These are phyloP conservation scores for Populus pruinosa DNA, from an alignment of 345 rosid genomes.

Conservation along the genomic window DNA sequence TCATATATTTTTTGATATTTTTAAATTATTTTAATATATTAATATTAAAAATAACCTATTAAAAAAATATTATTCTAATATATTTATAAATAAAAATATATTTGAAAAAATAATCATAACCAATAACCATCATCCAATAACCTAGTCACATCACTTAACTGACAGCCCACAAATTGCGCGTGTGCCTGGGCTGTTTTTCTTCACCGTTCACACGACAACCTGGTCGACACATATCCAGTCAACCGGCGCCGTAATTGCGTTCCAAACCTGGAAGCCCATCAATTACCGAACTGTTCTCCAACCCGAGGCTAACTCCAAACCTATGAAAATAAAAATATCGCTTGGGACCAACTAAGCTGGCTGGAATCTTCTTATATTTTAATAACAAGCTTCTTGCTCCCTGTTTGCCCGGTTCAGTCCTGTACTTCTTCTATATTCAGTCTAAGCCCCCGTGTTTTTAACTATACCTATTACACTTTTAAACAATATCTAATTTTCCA, in stretches of 20 bases:
- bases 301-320: not conserved
- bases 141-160: not conserved
- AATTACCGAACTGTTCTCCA: not conserved
- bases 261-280: not conserved
- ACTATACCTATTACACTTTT: too few species aligned
- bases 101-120: too few species aligned
- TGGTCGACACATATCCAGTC: not conserved
- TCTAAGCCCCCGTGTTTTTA: too few species aligned
- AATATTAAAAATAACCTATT: too few species aligned
- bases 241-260: not conserved
- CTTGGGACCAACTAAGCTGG: not conserved
- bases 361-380: not conserved
- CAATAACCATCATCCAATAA: too few species aligned
- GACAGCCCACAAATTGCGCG: not conserved
- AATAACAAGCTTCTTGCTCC: not conserved
- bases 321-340: not conserved
- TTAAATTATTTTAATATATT: too few species aligned
- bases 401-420: not conserved
- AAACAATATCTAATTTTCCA: too few species aligned
- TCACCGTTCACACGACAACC: not conserved
- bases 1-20: too few species aligned
- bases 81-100: too few species aligned
- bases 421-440: not conserved
- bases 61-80: too few species aligned
- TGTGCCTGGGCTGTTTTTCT: constrained; percentile 7